These are phyloP conservation scores for Penicillium riverlandense DNA, from an alignment of 495 filamentous ascomycete species.

Conservation along the genomic window DNA sequence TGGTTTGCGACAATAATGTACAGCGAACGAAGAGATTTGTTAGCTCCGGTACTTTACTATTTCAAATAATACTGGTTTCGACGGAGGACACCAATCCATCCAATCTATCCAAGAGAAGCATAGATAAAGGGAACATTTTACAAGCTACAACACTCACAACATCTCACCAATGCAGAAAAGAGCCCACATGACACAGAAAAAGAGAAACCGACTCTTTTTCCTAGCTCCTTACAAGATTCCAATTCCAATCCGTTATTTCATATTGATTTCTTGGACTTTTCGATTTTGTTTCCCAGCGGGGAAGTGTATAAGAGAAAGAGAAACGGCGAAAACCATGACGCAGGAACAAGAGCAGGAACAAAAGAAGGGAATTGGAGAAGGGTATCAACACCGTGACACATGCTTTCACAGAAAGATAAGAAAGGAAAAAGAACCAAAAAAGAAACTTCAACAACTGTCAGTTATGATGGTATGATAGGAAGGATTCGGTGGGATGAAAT, in stretches of 20 bases:
- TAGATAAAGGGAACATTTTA: conserved; percentile 11
- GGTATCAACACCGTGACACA: conserved; percentile 47
- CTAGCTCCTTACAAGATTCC: too few species aligned
- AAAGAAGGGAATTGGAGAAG: conserved; percentile 17
- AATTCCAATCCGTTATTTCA: too few species aligned
- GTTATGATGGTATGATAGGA: too few species aligned
- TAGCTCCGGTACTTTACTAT: too few species aligned
- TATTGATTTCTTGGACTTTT: too few species aligned
- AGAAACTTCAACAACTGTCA: not conserved
- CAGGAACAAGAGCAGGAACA: not conserved
- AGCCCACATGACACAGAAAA: too few species aligned
- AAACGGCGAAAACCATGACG: not conserved
- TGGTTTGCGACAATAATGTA: not conserved
- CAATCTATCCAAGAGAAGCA: conserved; percentile 25
- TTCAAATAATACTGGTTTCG: not conserved
- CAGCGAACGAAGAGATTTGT: too few species aligned
- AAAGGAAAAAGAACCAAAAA: conserved; percentile 14
- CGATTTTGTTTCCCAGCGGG: too few species aligned
- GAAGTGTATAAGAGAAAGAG: not conserved
- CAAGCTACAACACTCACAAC: too few species aligned
- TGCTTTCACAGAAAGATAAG: conserved; percentile 22
- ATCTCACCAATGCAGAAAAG: too few species aligned
- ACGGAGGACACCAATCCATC: conserved; percentile 16
- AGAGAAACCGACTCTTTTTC: too few species aligned
- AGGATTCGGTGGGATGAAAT: too few species aligned